Base-by-base conservation (phyloP, 352 stramenopile genomes). In the Phytophthora europaea region DNA sequence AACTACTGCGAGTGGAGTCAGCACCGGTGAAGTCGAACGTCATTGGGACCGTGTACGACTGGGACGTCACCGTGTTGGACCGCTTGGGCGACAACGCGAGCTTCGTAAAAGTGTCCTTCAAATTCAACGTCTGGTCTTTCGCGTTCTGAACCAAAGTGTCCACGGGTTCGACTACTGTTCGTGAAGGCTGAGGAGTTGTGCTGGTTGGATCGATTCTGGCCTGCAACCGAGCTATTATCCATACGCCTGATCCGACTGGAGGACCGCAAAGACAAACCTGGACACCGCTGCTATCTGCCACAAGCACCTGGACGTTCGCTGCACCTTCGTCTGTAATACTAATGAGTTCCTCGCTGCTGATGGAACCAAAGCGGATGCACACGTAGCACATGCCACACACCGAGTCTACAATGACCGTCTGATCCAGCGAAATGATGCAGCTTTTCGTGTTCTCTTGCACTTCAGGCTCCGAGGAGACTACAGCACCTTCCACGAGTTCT, bases 21-120 rank as follows among this genome's bases (percentile, higher is more conserved):
- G 70, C 70, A 36, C 81, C 89, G 0, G 81, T 59, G 58, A 92
- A 90, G 6, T 69, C 66, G 33, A 87, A 83, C 5, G 79, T 75
- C 9, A 84, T 61, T 0, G 63, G 61, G 10, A 80, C 53, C 34
- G 23, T 57, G 50, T 68, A 72, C 10, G 61, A 22, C 53, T 61
- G 67, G 2, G 31, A 61, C 16, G 0, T 12, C 13, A 34, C 31
- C n/a, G 23, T 40, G 20, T 22, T 28, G 2, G 57, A 53, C 4
- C 26, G 34, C 47, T 65, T 70, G 12, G 43, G 47, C 4, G 66
- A 36, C 23, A 58, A 26, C 16, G 36, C 45, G 9, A 65, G 6
- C 15, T 31, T 55, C 6, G 36, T 38, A 3, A 75, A 47, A 2
- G 31, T 22, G 36, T 67, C 48, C 6, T 40, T 60, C 36, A 75